Evolutionary conservation across 768 basidiomycete species (phyloP), one percentile per base, ranked within the genome.

Genomic region (Collybiopsis confluens): DNA sequence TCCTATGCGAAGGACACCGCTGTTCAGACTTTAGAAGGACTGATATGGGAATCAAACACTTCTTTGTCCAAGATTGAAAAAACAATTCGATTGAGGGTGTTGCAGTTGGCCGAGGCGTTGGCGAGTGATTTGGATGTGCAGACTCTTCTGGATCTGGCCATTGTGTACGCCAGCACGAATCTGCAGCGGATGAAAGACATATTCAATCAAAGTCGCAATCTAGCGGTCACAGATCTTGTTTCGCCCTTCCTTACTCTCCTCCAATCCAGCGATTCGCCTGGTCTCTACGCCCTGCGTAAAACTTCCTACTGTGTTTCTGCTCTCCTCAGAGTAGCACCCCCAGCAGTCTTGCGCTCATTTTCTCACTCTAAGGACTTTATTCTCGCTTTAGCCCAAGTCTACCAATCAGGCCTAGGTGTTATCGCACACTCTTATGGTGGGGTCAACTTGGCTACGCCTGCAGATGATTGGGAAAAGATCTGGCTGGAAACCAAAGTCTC

Each of bases 401-500:
- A 91, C 57, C 81, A 84, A 54, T 64, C 71, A 4, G 84, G 82
- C 5, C 75, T 91, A 27, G 60, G 75, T 0, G 54, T 74, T 10
- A 69, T 86, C 37, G 79, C 84, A 1, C 72, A 71, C 15, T 79
- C 81, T 0, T 87, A 90, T 52, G 86, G 88, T 0, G 84, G 85
- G 11, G 58, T 79, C 9, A 52, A 69, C 23, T 58, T 73, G 27
- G 62, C 73, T 18, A 54, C 62, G 26, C 64, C 70, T 4, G 65
- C 74, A 15, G 82, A 84, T 57, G 78, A 88, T 47, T 91, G 88
- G 88, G 82, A 87, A 58, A 72, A 71, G 13, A 73, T 87, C 43
- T 88, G 86, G 80, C 71, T 90, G 5, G 78, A 84, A 54, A 83
- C 85, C 2, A 92, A 91, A 68, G 83, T 87, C 7, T 79, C 81